A percentile compares a stretch with the other conserved stretches of the same genome.
Evolutionary conservation across 495 filamentous ascomycete species (phyloP).

Genomic region (Trichocladium antarcticum): DNA sequence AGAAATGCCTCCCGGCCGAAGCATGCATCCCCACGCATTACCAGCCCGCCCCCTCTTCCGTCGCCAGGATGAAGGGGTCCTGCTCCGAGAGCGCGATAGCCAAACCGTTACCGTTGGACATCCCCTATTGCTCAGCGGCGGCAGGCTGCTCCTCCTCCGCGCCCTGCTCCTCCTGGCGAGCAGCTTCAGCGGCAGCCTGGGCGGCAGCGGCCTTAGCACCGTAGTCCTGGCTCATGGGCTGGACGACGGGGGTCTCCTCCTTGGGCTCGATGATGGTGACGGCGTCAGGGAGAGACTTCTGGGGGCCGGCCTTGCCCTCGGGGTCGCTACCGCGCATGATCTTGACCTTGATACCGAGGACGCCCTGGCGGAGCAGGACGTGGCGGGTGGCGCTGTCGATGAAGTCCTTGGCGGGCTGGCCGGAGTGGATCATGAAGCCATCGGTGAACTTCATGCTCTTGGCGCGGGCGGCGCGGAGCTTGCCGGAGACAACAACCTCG

Average conservation of each 20-base stretch:
- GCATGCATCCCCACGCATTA: slow-evolving; percentile 9
- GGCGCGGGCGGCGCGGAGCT: slow-evolving; percentile 94
- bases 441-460: slow-evolving; percentile 99
- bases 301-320: slow-evolving; percentile 94
- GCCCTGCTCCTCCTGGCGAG: slow-evolving; percentile 57
- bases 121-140: slow-evolving; percentile 42
- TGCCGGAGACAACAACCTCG: slow-evolving; percentile 97
- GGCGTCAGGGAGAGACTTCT: slow-evolving; percentile 92
- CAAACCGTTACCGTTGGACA: slow-evolving; percentile 5
- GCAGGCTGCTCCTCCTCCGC: slow-evolving; percentile 40
- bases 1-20: slow-evolving; percentile 7
- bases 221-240: slow-evolving; percentile 95
- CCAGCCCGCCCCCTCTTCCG: slow-evolving; percentile 9
- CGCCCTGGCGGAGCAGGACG: slow-evolving; percentile 98
- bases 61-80: neutral
- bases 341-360: slow-evolving; percentile 99
- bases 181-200: slow-evolving; percentile 51
- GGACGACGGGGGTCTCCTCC: slow-evolving; percentile 88
- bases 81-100: neutral
- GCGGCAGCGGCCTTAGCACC: slow-evolving; percentile 89
- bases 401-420: slow-evolving; percentile 98
- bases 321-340: slow-evolving; percentile 99
- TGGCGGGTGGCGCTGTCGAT: slow-evolving; percentile 96
- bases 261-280: slow-evolving; percentile 99
- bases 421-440: slow-evolving; percentile 99